Conservation (phyloP, 2,329 filamentous ascomycete species). For the Eurotiales sp. region DNA sequence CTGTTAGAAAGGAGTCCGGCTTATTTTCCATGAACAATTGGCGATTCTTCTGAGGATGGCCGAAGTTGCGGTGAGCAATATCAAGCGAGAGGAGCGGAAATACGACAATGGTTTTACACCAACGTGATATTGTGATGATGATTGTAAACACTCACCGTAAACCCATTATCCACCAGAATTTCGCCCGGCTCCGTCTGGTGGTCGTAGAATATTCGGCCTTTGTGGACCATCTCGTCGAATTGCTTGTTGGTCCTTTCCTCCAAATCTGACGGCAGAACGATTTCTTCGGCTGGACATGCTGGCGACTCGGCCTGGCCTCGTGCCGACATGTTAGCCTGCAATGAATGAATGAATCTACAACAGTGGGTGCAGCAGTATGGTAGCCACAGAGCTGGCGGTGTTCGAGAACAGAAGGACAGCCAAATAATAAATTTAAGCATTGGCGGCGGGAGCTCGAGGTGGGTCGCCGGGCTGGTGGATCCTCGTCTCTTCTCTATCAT, state of each 20-base stretch:
- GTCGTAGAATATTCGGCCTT: constrained; percentile 21
- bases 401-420: no score
- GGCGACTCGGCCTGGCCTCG: background rate
- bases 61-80: constrained; percentile 10
- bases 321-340: background rate
- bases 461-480: no score
- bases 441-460: no score
- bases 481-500: no score
- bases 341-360: background rate
- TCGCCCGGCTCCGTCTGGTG: constrained; percentile 18
- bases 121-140: no score
- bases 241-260: constrained; percentile 18
- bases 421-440: no score
- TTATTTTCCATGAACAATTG: no score
- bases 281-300: constrained; percentile 9
- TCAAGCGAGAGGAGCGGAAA: background rate
- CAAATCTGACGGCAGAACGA: constrained; percentile 24
- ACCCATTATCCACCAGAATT: constrained; percentile 21
- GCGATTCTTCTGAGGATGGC: no score
- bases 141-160: constrained; percentile 21
- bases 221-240: constrained; percentile 22
- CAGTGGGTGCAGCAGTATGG: no score
- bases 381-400: no score
- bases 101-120: no score
- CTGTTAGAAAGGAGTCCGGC: background rate